Conservation (phyloP, 2,329 filamentous ascomycete species). For the Alternaria hordeiaustralica region DNA sequence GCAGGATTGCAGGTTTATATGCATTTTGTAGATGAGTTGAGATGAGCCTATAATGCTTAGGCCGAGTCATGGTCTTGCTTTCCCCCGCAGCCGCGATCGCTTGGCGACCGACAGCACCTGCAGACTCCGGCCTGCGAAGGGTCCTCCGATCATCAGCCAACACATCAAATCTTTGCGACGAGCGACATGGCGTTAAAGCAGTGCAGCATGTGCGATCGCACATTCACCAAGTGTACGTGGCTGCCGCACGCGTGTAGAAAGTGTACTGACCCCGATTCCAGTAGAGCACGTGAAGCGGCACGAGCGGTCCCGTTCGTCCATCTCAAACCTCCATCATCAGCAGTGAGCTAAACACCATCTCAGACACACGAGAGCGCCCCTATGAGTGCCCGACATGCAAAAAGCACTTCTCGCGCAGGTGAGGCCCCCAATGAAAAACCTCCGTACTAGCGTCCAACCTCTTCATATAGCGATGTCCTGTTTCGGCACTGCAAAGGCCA, state of each 20-base stretch:
- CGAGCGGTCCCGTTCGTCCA: slow-evolving; percentile 59
- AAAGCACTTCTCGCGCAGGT: slow-evolving; percentile 63
- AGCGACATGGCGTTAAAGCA: slow-evolving; percentile 47
- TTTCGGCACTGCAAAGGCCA: slow-evolving; percentile 61
- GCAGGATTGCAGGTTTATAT: slow-evolving; percentile 33
- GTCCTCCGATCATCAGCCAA: slow-evolving; percentile 21
- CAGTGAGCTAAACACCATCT: slow-evolving; percentile 25
- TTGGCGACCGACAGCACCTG: slow-evolving; percentile 23
- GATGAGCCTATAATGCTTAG: slow-evolving; percentile 35
- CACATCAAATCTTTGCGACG: slow-evolving; percentile 14
- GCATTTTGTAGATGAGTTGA: slow-evolving; percentile 36
- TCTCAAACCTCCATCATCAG: not conserved
- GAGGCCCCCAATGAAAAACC: slow-evolving; percentile 16
- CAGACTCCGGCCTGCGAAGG: slow-evolving; percentile 22
- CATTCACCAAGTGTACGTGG: slow-evolving; percentile 56
- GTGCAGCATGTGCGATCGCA: slow-evolving; percentile 58
- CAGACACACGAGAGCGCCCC: slow-evolving; percentile 62
- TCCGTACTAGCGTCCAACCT: slow-evolving; percentile 28
- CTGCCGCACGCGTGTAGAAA: not conserved
- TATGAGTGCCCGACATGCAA: slow-evolving; percentile 62
- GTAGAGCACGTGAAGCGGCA: slow-evolving; percentile 62
- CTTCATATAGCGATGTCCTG: slow-evolving; percentile 53
- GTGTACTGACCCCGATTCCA: slow-evolving; percentile 9
- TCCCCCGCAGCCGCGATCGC: slow-evolving; percentile 37
- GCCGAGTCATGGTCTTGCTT: slow-evolving; percentile 39